Evolutionary conservation across 805 yeast genomes (phyloP), one percentile per base, ranked within the genome.

Genomic region (Lipomyces yamanashiensis): DNA sequence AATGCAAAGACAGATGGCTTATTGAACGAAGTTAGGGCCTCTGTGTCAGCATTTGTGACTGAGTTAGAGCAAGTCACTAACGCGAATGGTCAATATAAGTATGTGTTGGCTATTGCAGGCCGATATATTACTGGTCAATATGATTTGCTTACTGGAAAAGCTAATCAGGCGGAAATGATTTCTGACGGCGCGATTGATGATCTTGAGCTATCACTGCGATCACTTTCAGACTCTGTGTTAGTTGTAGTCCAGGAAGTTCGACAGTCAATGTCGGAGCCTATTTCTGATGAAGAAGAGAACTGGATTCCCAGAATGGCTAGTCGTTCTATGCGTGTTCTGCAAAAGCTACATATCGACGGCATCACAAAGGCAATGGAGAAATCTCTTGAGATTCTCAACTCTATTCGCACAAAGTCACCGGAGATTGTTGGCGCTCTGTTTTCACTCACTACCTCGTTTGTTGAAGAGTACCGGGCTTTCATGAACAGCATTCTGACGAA

Each of bases 241-340:
- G 79, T 92, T 37, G 81, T 87, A 0, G 82, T 89, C 68, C 98
- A 92, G 75, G 83, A 84, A 64, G 40, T 71, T 10, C 84, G 48
- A 54, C 59, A n/a, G 23, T 4, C 37, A 7, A 52, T 43, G 50
- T 15, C 54, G 17, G 74, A 67, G 1, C 57, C 69, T 1, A 69
- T 84, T 1, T 67, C 74, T 0, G 83, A 78, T 21, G 87, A 81
- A 1, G 85, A 82, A 33, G 92, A 89, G 63, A 78, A 80, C n/a
- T 92, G 97, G 96, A 79, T 90, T 39, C 23, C 51, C n/a, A 12
- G 3, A 6, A n/a, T 51, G 40, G 45, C 33, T 12, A 52, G 44
- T 9, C 58, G 54, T 4, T 21, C 49, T 23, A n/a, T 54, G 6
- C 48, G 74, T 17, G 75, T 81, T 54, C 70, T 82, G 6, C 84